Evolutionary conservation across 305 asterid genomes (phyloP), one percentile per base, ranked within the genome.

Genomic region (Plantago coronopus): DNA sequence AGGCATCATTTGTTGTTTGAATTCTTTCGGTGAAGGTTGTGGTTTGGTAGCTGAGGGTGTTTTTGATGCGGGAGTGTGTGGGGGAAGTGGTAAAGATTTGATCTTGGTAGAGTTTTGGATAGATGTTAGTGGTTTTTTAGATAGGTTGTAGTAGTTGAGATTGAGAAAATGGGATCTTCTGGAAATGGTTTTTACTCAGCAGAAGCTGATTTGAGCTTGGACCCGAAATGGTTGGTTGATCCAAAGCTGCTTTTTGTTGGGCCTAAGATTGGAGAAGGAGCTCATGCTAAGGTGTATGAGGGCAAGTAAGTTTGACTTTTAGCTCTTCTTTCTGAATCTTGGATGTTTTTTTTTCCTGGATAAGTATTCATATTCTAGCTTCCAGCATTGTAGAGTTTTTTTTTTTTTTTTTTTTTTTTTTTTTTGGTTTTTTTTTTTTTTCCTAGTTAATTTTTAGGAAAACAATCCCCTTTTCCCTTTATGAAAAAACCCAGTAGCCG

Each of bases 171-270:
- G 95, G 95, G 90, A 78, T 83, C 91, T 54, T 34, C 59, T 69
- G 74, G 78, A 31, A 84, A 81, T 53, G 93, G 83, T 75, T 91
- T 79, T 65, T 79, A 86, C 73, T 57, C 93, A 4, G 43, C 43
- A 10, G 90, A 65, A 7, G 79, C 70, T 56, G 98, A 81, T 76
- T 72, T 91, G 69, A 82, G 70, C 73, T 77, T 91, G 76, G 98
- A 91, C 70, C 72, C 85, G 34, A 86, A 84, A 60, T 88, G 95
- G 98, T 67, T 84, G 79, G 70, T 91, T 66, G 98, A 91, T 85
- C 98, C 97, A 42, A 88, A 86, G 77, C 91, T 80, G 70, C 97
- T 88, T n/a, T 79, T 88, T 69, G 96, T 91, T 60, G 98, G 98
- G 46, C 96, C 97, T 12, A 66, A 53, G 74, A 61, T 46, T 56